phyloP scores from a whole-genome alignment of 2,329 filamentous ascomycete genomes.

The Talaromyces atroroseus region DNA sequence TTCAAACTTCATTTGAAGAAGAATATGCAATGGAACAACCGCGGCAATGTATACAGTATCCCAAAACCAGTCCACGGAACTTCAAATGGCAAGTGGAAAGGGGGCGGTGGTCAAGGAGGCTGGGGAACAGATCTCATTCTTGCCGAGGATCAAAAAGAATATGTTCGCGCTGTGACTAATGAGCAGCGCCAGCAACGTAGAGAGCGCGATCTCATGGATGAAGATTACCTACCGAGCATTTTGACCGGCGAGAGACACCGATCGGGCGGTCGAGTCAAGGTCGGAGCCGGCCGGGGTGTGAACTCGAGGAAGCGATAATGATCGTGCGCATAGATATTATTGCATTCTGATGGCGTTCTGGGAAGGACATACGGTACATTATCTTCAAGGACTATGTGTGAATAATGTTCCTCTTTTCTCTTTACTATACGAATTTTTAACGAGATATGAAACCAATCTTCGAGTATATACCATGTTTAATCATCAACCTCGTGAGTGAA shows the following conservation, averaged over 20 bases:
- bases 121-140: constrained; percentile 83
- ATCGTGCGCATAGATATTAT: neutral
- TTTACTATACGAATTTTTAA: neutral
- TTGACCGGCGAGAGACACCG: constrained; percentile 70
- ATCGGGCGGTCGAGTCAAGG: constrained; percentile 60
- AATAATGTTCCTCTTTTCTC: neutral
- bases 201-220: constrained; percentile 84
- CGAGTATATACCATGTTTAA: neutral
- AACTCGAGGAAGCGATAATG: constrained; percentile 45
- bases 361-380: neutral
- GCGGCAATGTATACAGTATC: constrained; percentile 86
- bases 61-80: constrained; percentile 83
- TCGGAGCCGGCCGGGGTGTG: constrained; percentile 80
- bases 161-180: constrained; percentile 57
- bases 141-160: constrained; percentile 96
- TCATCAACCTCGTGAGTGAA: neutral
- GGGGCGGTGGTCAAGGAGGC: constrained; percentile 71
- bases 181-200: constrained; percentile 56
- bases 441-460: neutral
- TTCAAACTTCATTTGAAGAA: constrained; percentile 84
- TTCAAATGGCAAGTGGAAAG: constrained; percentile 66
- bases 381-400: neutral
- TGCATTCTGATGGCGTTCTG: constrained; percentile 14
- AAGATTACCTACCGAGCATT: constrained; percentile 83
- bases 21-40: constrained; percentile 94